Evolutionary conservation across 805 yeast genomes (phyloP), one percentile per base, ranked within the genome.

Genomic region (Clavispora fructus): DNA sequence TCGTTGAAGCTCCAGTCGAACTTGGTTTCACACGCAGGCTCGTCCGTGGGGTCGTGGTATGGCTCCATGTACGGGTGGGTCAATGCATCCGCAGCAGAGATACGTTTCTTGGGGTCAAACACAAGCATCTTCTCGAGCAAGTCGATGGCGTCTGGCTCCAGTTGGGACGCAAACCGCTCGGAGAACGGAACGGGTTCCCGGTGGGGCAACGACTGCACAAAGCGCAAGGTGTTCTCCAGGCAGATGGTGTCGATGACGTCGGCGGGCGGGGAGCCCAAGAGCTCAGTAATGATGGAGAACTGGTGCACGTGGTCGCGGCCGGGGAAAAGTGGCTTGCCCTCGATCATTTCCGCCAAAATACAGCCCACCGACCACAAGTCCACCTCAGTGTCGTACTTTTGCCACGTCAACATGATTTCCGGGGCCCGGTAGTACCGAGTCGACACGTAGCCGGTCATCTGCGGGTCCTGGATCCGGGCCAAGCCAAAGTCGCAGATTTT

Each of bases 281-380:
- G 75, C 69, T 94, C 99, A 10, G 99, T 94, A 57, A 94, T 94
- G 61, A 94, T 94, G 33, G 95, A 85, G 63, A 94, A 94, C 74
- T 94, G 99, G 67, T 94, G 97, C 45, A 94, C 97, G 63, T 94
- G 99, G 65, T 95, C 99, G 63, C 88, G 89, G 41, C 99, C 99
- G 0, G 99, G 99, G 77, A 92, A 92, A 39, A 92, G 74, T 1
- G 99, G 98, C 65, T 88, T 89, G 9, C 97, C 97, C 64, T 91
- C 96, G 55, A 92, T 86, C 96, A 92, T 92, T 65, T 92, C 99
- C 8, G 97, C 94, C 60, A 92, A 87, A 47, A 92, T 91, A 70
- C 99, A 92, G 19, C 97, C 99, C 10, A 95, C 96, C 19, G 95
- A 85, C 99, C 99, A 92, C 58, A 92, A 87, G 67, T 92, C 99